These are phyloP conservation scores for Geotrichum europaeum DNA, from an alignment of 1,139 yeast genomes.

Conservation along the genomic window DNA sequence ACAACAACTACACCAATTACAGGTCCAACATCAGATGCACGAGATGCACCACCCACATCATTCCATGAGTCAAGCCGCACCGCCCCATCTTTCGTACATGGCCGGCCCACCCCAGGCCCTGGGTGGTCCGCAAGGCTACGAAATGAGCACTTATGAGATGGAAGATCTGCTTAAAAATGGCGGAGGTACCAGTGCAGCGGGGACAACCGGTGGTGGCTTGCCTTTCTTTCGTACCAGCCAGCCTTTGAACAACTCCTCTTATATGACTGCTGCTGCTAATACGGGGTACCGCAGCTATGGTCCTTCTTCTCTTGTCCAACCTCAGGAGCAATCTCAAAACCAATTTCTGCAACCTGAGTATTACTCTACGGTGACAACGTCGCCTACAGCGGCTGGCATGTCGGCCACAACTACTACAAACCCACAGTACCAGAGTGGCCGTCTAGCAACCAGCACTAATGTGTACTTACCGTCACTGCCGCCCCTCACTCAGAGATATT, in stretches of 20 bases:
- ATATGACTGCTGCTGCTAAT: background rate
- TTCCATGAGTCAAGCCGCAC: background rate
- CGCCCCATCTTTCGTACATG: slow-evolving; percentile 1
- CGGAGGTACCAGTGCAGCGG: background rate
- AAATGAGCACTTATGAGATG: slow-evolving; percentile 2
- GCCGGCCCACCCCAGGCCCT: background rate
- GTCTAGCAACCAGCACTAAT: background rate
- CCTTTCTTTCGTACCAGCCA: background rate
- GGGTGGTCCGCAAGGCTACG: background rate
- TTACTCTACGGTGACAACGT: background rate
- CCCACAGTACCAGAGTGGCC: background rate
- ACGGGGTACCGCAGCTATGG: background rate
- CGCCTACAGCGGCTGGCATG: background rate
- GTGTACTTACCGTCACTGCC: slow-evolving; percentile 12
- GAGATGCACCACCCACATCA: background rate
- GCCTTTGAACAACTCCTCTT: background rate
- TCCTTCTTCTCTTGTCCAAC: background rate
- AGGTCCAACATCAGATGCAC: background rate
- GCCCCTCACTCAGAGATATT: slow-evolving; percentile 9
- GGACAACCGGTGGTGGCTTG: background rate
- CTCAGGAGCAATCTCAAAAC: background rate
- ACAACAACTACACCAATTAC: slow-evolving; percentile 7
- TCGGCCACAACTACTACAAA: background rate
- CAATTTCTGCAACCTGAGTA: slow-evolving; percentile 6
- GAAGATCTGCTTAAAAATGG: background rate